Evolutionary conservation across 2,329 filamentous ascomycete species (phyloP), one percentile per base, ranked within the genome.

Genomic region (Neopestalotiopsis clavispora): DNA sequence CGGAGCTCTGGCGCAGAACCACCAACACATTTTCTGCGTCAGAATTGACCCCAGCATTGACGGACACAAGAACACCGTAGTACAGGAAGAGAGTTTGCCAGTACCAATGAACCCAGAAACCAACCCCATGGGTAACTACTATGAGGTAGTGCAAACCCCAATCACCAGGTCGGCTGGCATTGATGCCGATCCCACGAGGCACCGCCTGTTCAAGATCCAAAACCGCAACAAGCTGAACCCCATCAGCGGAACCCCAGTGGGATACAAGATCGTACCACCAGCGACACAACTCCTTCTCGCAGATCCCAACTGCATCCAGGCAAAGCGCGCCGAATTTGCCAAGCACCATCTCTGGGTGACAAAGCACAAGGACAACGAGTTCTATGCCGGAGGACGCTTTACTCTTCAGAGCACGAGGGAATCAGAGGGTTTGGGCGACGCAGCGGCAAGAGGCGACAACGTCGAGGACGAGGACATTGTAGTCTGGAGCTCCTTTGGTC

Each of bases 1-100:
- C 0, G 91, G 91, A 0, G 87, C 90, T 0, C 80, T 93, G 1
- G 91, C 91, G 0, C 89, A 89, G 70, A 90, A 92, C 76, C 91
- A 93, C 72, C 91, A 93, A 76, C 91, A 93, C 78, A 84, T 93
- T 58, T 92, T 93, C 75, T 86, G 83, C 30, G 79, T 89, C 57
- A 85, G 91, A 1, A 87, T 93, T 63, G 90, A 93, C 72, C 90
- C 90, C 0, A 87, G 87, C 9, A 84, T 92, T 52, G 89, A 91
- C 71, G 80, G 84, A 28, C 79, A 85, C 0, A 0, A 78, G 90
- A 85, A 84, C 68, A 82, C 84, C 1, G 81, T 86, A 5, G 77
- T 81, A 0, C 75, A 82, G 9, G 79, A 82, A 45, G 81, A 84
- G 58, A 67, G 57, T 14, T 40, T 49, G 20, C 58, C 57, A 5